phyloP scores from a whole-genome alignment of 306 rosid species.

The Dalbergia oliveri region DNA sequence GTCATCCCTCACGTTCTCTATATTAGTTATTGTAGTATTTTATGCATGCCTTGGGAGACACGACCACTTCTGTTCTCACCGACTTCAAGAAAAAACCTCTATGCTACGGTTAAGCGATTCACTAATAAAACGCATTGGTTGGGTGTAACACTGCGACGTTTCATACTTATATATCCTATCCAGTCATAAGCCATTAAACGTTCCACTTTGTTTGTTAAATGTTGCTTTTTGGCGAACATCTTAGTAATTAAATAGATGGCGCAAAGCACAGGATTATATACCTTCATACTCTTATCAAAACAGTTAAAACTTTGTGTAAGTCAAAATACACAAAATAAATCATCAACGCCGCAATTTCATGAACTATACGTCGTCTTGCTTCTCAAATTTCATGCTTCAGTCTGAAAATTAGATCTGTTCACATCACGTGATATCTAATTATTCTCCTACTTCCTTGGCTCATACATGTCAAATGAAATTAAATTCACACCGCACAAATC shows the following conservation, averaged over 20 bases:
- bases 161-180: no score
- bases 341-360: no score
- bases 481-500: background rate
- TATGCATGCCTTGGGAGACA: conserved; percentile 12
- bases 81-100: conserved; percentile 21
- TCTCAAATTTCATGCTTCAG: background rate
- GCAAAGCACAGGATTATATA: no score
- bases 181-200: background rate
- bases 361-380: no score
- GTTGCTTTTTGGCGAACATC: no score
- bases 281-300: no score
- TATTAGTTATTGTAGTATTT: background rate
- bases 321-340: no score
- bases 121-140: background rate
- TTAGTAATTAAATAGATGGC: no score
- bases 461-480: background rate
- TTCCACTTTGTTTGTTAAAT: no score
- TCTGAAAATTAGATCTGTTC: background rate
- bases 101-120: background rate
- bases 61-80: conserved; percentile 32
- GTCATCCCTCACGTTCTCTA: conserved; percentile 9
- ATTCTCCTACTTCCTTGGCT: background rate
- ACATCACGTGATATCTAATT: background rate
- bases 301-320: no score
- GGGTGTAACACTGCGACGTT: background rate